A percentile compares a stretch with the other conserved stretches of the same genome.
Evolutionary conservation across 345 rosid genomes (phyloP).

Genomic region (Alliaria petiolata): DNA sequence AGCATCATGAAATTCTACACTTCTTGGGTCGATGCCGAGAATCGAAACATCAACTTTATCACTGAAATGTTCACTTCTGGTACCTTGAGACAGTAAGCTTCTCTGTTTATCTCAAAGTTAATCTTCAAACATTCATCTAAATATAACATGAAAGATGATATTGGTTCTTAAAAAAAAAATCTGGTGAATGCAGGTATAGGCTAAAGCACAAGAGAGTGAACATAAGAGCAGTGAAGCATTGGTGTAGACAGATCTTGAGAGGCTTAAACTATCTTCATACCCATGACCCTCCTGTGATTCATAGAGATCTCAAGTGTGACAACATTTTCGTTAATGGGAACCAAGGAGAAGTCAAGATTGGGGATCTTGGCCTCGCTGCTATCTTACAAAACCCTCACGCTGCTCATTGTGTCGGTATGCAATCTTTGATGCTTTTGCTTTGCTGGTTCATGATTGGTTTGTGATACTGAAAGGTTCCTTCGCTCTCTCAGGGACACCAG

Average conservation of each 20-base stretch:
- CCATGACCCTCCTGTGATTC: slow-evolving; percentile 91
- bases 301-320: slow-evolving; percentile 96
- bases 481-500: slow-evolving; percentile 66
- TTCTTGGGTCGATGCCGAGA: slow-evolving; percentile 86
- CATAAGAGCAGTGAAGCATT: slow-evolving; percentile 83
- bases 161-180: neutral
- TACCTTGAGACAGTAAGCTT: slow-evolving; percentile 78
- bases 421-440: neutral
- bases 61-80: slow-evolving; percentile 98
- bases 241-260: slow-evolving; percentile 90
- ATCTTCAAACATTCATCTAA: neutral
- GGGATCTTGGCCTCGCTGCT: slow-evolving; percentile 97
- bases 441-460: neutral
- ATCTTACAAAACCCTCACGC: slow-evolving; percentile 80
- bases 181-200: slow-evolving; percentile 50
- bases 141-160: neutral
- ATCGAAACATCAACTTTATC: slow-evolving; percentile 84
- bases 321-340: slow-evolving; percentile 91
- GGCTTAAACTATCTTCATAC: slow-evolving; percentile 83
- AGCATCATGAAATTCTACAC: slow-evolving; percentile 89
- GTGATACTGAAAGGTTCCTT: neutral
- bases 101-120: neutral
- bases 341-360: slow-evolving; percentile 96
- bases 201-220: slow-evolving; percentile 84
- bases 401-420: slow-evolving; percentile 91